Evolutionary conservation across 805 yeast species (phyloP).

Genomic region (Zygoascus bituminiphila): DNA sequence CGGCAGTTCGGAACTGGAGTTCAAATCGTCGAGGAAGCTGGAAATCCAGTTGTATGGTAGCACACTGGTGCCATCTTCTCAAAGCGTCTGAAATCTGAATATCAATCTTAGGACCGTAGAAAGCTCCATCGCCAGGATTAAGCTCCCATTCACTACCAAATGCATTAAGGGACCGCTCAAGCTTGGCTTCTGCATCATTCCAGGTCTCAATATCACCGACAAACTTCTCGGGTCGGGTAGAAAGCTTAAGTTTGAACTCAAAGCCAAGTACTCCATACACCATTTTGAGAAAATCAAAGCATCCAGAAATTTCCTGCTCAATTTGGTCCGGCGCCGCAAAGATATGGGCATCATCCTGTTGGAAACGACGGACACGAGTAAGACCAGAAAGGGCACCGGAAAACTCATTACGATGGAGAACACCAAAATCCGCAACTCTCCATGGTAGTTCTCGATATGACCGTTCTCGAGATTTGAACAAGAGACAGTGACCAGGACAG

Average conservation of each 20-base stretch:
- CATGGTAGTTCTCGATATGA: conserved; percentile 95
- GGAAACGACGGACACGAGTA: conserved; percentile 97
- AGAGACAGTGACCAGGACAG: conserved; percentile 92
- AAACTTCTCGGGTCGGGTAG: conserved; percentile 94
- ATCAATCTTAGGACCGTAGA: conserved; percentile 97
- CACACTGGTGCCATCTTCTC: conserved; percentile 97
- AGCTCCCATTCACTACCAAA: conserved; percentile 92
- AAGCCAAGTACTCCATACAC: conserved; percentile 90
- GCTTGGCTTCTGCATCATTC: conserved; percentile 82
- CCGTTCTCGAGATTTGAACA: conserved; percentile 87
- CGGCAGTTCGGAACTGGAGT: conserved; percentile 60
- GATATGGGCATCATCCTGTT: conserved; percentile 98
- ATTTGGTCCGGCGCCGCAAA: conserved; percentile 72
- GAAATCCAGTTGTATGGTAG: conserved; percentile 97
- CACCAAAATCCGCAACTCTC: conserved; percentile 98
- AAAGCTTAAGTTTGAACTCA: conserved; percentile 91
- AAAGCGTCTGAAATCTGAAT: conserved; percentile 91
- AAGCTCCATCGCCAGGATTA: conserved; percentile 95
- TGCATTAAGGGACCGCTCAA: conserved; percentile 71
- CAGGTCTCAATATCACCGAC: conserved; percentile 93
- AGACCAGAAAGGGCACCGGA: conserved; percentile 91
- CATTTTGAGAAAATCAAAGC: conserved; percentile 76
- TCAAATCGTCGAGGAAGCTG: conserved; percentile 94
- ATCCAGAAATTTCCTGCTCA: conserved; percentile 22
- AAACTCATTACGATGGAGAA: conserved; percentile 91